Evolutionary conservation across 1,139 yeast species (phyloP).

Genomic region (Blastobotrys malaysiensis): DNA sequence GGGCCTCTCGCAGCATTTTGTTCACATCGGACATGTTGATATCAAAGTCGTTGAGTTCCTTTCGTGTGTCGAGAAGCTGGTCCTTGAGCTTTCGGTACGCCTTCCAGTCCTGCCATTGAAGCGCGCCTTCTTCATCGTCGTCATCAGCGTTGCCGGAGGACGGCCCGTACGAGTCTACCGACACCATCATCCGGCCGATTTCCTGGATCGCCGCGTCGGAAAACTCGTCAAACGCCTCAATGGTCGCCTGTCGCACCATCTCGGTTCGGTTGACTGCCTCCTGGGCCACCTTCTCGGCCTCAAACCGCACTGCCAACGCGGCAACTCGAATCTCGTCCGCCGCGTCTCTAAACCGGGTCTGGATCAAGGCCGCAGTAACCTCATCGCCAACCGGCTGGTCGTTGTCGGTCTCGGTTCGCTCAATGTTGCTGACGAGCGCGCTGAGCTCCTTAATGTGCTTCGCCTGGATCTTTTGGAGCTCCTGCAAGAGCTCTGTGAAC

Average conservation of each 20-base stretch:
- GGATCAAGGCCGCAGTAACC: slow-evolving; percentile 23
- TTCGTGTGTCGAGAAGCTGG: slow-evolving; percentile 50
- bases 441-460: slow-evolving; percentile 19
- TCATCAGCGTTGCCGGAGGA: slow-evolving; percentile 30
- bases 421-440: slow-evolving; percentile 17
- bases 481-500: slow-evolving; percentile 25
- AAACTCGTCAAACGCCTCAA: slow-evolving; percentile 38
- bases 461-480: slow-evolving; percentile 20
- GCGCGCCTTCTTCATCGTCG: slow-evolving; percentile 37
- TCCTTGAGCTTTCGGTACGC: slow-evolving; percentile 56
- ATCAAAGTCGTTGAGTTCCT: slow-evolving; percentile 46
- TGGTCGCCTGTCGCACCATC: slow-evolving; percentile 31
- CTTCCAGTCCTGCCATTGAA: slow-evolving; percentile 62
- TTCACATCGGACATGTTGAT: slow-evolving; percentile 49
- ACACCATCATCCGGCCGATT: slow-evolving; percentile 32
- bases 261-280: slow-evolving; percentile 31
- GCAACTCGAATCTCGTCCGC: slow-evolving; percentile 28
- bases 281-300: slow-evolving; percentile 30
- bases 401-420: slow-evolving; percentile 13
- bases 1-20: slow-evolving; percentile 50
- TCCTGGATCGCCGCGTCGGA: slow-evolving; percentile 35
- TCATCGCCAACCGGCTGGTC: slow-evolving; percentile 14
- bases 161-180: slow-evolving; percentile 14
- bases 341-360: slow-evolving; percentile 25
- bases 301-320: slow-evolving; percentile 31